A percentile compares a stretch with the other conserved stretches of the same genome.
Conservation (phyloP, 2,329 filamentous ascomycete genomes). For the Colletotrichum sp. region DNA sequence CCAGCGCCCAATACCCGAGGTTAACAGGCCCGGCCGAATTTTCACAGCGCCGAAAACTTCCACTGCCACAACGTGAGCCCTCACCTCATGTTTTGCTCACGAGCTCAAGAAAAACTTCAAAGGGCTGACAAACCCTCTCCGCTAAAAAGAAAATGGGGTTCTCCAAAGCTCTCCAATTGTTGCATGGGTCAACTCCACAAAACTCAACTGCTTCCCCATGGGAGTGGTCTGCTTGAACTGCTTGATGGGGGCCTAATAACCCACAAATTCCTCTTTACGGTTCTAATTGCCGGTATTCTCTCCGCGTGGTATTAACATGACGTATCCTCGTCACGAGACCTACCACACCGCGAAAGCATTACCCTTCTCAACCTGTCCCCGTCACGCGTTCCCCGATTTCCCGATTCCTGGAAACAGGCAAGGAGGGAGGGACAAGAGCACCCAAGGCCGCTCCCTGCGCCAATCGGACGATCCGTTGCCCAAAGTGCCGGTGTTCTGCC, state of each 20-base stretch:
- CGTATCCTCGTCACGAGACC: conserved; percentile 5
- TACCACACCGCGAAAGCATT: neutral
- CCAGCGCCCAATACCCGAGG: neutral
- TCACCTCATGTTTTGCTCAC: neutral
- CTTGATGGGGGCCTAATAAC: neutral
- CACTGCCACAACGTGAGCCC: neutral
- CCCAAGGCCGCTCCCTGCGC: neutral
- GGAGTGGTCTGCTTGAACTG: neutral
- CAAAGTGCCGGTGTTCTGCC: conserved; percentile 5
- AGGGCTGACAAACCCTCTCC: neutral
- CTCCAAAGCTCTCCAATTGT: neutral
- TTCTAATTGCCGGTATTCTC: neutral
- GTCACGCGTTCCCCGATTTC: neutral
- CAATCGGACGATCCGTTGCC: neutral
- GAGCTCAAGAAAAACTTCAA: neutral
- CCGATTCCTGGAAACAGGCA: neutral
- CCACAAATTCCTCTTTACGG: neutral
- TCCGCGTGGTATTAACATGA: conserved; percentile 6
- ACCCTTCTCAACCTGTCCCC: neutral
- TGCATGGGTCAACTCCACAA: conserved; percentile 1
- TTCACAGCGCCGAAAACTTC: neutral
- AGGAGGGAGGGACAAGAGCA: neutral
- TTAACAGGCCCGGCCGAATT: neutral
- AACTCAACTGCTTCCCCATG: conserved; percentile 4
- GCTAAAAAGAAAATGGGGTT: neutral